Evolutionary conservation across 805 yeast species (phyloP).

Genomic region (Yamadazyma laniorum): DNA sequence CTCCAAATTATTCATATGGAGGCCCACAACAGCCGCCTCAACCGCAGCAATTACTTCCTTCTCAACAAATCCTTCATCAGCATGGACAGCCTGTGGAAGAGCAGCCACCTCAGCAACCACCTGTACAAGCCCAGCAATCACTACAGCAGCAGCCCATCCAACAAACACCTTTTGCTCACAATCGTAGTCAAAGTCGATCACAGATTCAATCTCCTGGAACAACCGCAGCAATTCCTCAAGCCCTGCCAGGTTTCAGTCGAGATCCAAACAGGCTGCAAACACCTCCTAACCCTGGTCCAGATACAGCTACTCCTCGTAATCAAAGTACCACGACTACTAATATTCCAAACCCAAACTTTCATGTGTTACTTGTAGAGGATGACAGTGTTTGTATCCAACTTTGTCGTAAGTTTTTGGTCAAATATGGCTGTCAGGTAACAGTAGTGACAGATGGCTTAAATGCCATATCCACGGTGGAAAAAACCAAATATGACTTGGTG

Average conservation of each 20-base stretch:
- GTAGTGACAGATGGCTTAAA: slow-evolving; percentile 90
- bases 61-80: not conserved
- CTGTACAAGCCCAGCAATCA: not conserved
- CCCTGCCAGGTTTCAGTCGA: not conserved
- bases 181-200: slow-evolving; percentile 2
- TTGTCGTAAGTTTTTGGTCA: slow-evolving; percentile 76
- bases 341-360: slow-evolving; percentile 50
- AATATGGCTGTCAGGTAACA: slow-evolving; percentile 90
- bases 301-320: not conserved
- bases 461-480: slow-evolving; percentile 76
- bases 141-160: not conserved
- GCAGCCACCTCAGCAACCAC: not conserved
- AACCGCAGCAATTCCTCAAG: not conserved
- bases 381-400: slow-evolving; percentile 80
- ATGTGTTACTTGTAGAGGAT: slow-evolving; percentile 75
- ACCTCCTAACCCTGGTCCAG: not conserved
- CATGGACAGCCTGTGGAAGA: not conserved
- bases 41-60: not conserved
- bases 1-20: not conserved
- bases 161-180: slow-evolving; percentile 1
- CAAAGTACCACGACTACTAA: slow-evolving; percentile 20
- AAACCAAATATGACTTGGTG: slow-evolving; percentile 70
- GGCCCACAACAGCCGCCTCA: not conserved
- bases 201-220: not conserved
- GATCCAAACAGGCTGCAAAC: not conserved